Evolutionary conservation across 441 rosid genomes (phyloP).

Genomic region (Corymbia citriodora): DNA sequence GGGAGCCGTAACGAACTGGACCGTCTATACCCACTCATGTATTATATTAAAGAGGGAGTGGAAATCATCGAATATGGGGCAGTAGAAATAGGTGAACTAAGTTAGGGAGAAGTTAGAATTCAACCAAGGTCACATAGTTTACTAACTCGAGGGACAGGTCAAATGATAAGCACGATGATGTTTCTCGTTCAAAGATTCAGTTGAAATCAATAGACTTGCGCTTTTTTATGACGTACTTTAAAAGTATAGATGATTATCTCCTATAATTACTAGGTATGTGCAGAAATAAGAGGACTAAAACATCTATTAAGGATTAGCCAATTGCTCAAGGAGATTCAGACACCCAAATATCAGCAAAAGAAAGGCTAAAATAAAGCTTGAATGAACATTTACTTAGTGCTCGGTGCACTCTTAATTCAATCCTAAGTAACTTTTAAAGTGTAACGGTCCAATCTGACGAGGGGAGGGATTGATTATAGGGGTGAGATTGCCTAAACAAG

Average conservation of each 20-base stretch:
- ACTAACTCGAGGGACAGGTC: not conserved
- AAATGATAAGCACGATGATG: not conserved
- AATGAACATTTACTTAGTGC: not conserved
- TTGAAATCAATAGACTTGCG: not conserved
- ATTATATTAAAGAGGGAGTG: not conserved
- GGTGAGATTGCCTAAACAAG: not conserved
- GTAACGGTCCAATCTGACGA: fast-evolving
- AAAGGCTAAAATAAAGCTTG: not conserved
- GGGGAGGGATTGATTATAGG: not conserved
- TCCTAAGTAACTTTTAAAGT: not conserved
- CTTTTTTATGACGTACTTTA: not conserved
- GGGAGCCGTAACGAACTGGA: not conserved
- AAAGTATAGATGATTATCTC: not conserved
- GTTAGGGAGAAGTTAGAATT: not conserved
- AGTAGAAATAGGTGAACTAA: not conserved
- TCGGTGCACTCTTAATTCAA: not conserved
- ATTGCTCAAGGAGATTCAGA: not conserved
- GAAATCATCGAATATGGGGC: not conserved
- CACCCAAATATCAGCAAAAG: not conserved
- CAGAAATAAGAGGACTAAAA: not conserved
- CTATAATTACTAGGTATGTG: not conserved
- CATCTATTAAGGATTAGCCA: not conserved
- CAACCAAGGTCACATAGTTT: not conserved
- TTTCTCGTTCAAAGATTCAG: not conserved
- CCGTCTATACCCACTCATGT: not conserved